Evolutionary conservation across 192 early-diverging fungal genomes (phyloP).

Genomic region (Backusella tuberculispora): DNA sequence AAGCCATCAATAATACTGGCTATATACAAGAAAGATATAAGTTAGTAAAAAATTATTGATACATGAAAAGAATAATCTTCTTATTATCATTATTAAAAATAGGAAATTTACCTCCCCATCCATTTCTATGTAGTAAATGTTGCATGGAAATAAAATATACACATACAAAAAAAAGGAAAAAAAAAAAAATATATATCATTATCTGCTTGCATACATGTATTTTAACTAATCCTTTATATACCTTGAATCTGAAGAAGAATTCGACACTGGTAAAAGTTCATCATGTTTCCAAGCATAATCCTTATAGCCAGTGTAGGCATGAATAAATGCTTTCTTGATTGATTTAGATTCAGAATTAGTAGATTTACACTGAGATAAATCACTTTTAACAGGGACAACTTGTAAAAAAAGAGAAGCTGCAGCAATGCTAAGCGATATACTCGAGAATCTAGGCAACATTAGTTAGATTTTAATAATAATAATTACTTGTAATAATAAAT

Average conservation of each 20-base stretch:
- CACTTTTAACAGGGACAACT: neutral
- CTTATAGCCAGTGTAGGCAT: constrained; percentile 76
- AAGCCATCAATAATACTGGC: constrained; percentile 83
- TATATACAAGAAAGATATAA: constrained; percentile 2
- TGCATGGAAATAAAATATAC: constrained; percentile 1
- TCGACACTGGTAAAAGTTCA: constrained; percentile 49
- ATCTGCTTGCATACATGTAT: neutral
- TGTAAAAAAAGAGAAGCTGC: neutral
- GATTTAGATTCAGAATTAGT: constrained; percentile 40
- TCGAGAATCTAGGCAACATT: neutral
- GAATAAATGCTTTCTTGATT: constrained; percentile 58
- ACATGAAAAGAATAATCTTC: neutral
- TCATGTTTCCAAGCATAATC: constrained; percentile 78
- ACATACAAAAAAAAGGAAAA: neutral
- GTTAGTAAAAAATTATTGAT: neutral
- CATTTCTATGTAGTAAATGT: constrained; percentile 36
- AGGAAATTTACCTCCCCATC: constrained; percentile 50
- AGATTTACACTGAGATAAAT: neutral
- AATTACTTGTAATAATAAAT: neutral
- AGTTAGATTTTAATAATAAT: neutral
- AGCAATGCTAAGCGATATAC: neutral
- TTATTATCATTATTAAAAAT: neutral
- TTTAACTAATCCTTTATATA: neutral
- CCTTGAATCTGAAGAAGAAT: constrained; percentile 32
- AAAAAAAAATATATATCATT: neutral